Evolutionary conservation across 768 basidiomycete species (phyloP).

Genomic region (Auriscalpium vulgare): DNA sequence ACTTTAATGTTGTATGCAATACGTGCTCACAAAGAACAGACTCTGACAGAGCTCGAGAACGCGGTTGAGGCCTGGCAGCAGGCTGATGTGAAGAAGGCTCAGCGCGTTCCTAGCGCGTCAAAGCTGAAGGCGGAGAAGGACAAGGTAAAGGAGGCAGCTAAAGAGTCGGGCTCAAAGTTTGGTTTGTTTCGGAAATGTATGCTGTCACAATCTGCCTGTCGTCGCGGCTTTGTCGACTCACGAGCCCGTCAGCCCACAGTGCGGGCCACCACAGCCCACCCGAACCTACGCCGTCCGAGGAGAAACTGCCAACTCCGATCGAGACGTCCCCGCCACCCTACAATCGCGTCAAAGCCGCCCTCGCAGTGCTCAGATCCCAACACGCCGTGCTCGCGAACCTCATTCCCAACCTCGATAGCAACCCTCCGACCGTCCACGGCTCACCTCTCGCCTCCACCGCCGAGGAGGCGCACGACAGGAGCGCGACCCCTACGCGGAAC

Average conservation of each 20-base stretch:
- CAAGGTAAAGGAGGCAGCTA: conserved; percentile 35
- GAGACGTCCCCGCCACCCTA: conserved; percentile 18
- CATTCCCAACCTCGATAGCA: conserved; percentile 17
- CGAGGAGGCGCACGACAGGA: conserved; percentile 37
- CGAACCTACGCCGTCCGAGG: conserved; percentile 1
- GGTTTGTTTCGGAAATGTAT: conserved; percentile 15
- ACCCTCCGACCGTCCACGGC: conserved; percentile 17
- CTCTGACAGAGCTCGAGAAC: conserved; percentile 50
- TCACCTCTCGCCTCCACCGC: conserved; percentile 35
- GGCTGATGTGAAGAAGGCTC: conserved; percentile 27
- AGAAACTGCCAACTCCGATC: conserved; percentile 8
- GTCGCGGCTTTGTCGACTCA: not conserved
- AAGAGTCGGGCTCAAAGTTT: conserved; percentile 15
- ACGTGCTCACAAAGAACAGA: conserved; percentile 28
- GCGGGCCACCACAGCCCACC: not conserved
- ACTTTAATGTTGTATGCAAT: not conserved
- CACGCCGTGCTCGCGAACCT: conserved; percentile 42
- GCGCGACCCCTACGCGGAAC: conserved; percentile 9
- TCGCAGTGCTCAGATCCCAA: conserved; percentile 52
- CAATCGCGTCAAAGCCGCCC: conserved; percentile 37
- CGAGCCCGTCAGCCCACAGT: conserved; percentile 2
- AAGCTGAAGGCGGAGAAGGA: conserved; percentile 38
- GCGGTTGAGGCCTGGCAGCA: conserved; percentile 38
- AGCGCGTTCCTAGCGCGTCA: conserved; percentile 15
- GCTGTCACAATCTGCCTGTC: not conserved